These are phyloP conservation scores for Camillea tinctor DNA, from an alignment of 2,329 filamentous ascomycete genomes.

Conservation along the genomic window DNA sequence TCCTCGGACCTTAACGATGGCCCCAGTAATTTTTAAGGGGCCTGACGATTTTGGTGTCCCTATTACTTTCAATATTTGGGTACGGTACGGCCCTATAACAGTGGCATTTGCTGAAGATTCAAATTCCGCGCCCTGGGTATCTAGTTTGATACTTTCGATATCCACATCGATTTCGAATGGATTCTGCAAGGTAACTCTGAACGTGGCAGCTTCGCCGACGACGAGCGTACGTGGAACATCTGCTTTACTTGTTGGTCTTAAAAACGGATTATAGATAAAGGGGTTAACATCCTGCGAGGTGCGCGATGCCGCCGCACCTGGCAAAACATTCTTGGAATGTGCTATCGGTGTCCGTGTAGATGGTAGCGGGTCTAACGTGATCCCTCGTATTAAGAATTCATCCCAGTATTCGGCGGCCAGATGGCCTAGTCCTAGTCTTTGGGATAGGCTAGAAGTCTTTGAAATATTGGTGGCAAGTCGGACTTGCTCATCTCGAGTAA, in stretches of 20 bases:
- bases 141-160: slow-evolving; percentile 76
- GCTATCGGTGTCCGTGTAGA: slow-evolving; percentile 62
- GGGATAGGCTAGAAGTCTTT: slow-evolving; percentile 76
- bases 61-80: slow-evolving; percentile 72
- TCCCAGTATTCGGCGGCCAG: slow-evolving; percentile 92
- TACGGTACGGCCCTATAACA: slow-evolving; percentile 75
- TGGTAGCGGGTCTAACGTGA: slow-evolving; percentile 66
- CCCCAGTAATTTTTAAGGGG: slow-evolving; percentile 71
- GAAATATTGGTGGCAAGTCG: slow-evolving; percentile 82
- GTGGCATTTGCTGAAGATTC: slow-evolving; percentile 63
- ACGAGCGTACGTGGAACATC: slow-evolving; percentile 69
- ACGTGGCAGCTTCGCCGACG: slow-evolving; percentile 72
- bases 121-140: slow-evolving; percentile 72
- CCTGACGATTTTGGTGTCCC: slow-evolving; percentile 69
- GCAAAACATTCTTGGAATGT: slow-evolving; percentile 57
- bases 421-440: slow-evolving; percentile 67
- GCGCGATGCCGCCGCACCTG: slow-evolving; percentile 48
- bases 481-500: slow-evolving; percentile 80
- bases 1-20: slow-evolving; percentile 73
- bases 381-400: slow-evolving; percentile 81
- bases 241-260: slow-evolving; percentile 63
- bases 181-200: slow-evolving; percentile 85
- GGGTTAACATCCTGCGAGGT: slow-evolving; percentile 69
- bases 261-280: slow-evolving; percentile 93
- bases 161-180: slow-evolving; percentile 92